Conservation (phyloP, 2,329 filamentous ascomycete genomes). For the Penicillium sp. region DNA sequence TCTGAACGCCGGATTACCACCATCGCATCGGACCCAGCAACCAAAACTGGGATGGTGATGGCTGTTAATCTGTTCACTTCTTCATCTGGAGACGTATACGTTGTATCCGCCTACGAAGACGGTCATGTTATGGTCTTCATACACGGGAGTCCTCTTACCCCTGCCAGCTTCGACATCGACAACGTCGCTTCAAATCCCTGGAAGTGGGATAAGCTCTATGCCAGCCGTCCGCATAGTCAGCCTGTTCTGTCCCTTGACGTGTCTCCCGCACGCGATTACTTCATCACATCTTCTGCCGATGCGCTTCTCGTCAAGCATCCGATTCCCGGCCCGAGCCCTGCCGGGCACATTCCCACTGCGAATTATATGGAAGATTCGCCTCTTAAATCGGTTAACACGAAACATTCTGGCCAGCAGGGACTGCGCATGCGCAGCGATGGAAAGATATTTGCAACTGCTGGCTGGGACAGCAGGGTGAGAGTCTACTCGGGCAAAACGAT, state of each 20-base stretch:
- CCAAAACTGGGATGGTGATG: slow-evolving; percentile 74
- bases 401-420: slow-evolving; percentile 84
- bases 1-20: slow-evolving; percentile 64
- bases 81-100: slow-evolving; percentile 48
- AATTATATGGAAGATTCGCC: slow-evolving; percentile 39
- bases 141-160: slow-evolving; percentile 42
- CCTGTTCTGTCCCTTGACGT: slow-evolving; percentile 72
- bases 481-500: slow-evolving; percentile 77
- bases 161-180: slow-evolving; percentile 26
- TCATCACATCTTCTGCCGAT: slow-evolving; percentile 79
- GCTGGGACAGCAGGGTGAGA: slow-evolving; percentile 79
- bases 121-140: slow-evolving; percentile 66
- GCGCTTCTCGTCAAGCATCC: slow-evolving; percentile 72
- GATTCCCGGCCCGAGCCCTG: slow-evolving; percentile 43
- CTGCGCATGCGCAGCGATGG: slow-evolving; percentile 73
- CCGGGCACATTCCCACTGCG: slow-evolving; percentile 5
- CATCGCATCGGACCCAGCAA: slow-evolving; percentile 45
- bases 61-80: slow-evolving; percentile 60
- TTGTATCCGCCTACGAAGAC: slow-evolving; percentile 80
- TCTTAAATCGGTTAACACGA: slow-evolving; percentile 65
- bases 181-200: slow-evolving; percentile 25
- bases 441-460: slow-evolving; percentile 79
- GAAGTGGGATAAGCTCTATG: slow-evolving; percentile 57
- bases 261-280: slow-evolving; percentile 50
- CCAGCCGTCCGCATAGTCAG: slow-evolving; percentile 66